Percentiles rank a stretch among this genome's conserved stretches.
phyloP scores from a whole-genome alignment of 441 rosid genomes.

The Jatropha multifida region DNA sequence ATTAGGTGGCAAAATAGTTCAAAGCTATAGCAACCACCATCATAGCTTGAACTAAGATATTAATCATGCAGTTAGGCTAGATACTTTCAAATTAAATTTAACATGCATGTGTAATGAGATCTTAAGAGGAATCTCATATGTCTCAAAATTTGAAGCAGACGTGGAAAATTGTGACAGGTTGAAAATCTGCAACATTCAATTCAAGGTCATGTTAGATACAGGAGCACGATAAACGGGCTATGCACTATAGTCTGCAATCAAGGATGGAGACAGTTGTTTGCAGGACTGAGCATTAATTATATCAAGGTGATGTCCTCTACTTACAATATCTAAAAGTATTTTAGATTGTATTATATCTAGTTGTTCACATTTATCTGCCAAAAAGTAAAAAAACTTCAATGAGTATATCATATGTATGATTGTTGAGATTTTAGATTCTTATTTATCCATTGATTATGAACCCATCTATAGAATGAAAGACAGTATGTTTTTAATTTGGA shows the following conservation, averaged over 20 bases:
- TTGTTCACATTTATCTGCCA: too few relatives aligned
- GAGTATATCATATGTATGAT: not conserved
- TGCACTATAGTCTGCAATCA: conserved; percentile 62
- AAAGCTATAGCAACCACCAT: not conserved
- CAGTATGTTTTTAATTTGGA: not conserved
- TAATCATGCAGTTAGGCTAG: not conserved
- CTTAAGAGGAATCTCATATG: not conserved
- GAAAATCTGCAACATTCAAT: conserved; percentile 59
- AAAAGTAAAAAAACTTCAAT: too few relatives aligned
- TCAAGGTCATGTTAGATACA: conserved; percentile 54
- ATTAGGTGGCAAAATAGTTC: not conserved
- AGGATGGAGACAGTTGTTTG: conserved; percentile 93
- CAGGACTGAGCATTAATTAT: conserved; percentile 94
- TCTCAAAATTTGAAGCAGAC: not conserved
- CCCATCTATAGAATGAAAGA: not conserved
- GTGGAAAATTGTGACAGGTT: conserved; percentile 46
- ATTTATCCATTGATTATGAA: not conserved
- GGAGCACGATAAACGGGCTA: conserved; percentile 72
- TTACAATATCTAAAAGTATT: too few relatives aligned
- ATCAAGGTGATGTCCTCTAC: conserved; percentile 55
- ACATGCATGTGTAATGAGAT: not conserved
- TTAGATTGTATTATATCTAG: too few relatives aligned
- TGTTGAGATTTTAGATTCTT: not conserved
- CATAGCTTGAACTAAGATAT: conserved; percentile 1
- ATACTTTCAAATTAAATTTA: not conserved